These are phyloP conservation scores for Torulaspora indica DNA, from an alignment of 805 yeast species.

Conservation along the genomic window DNA sequence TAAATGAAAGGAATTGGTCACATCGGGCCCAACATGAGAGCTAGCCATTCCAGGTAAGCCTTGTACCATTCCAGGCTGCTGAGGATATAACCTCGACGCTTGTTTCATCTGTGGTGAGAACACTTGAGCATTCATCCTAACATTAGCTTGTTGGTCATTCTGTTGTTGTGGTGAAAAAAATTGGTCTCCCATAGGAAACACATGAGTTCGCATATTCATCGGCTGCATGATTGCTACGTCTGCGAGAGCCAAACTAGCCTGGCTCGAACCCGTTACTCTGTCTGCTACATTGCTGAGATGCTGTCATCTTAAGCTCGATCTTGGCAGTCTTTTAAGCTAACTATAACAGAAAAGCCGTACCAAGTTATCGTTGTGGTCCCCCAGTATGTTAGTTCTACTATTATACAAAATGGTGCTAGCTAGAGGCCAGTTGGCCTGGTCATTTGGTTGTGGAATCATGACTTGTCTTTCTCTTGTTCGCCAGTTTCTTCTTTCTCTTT, in stretches of 20 bases:
- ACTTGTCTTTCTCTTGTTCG: slow-evolving; percentile 6
- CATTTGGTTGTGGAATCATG: not conserved
- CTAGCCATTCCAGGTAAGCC: slow-evolving; percentile 16
- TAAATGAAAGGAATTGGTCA: slow-evolving; percentile 25
- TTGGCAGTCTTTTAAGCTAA: slow-evolving; percentile 1
- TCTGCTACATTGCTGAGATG: not conserved
- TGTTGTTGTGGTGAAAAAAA: slow-evolving; percentile 26
- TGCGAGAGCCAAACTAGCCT: not conserved
- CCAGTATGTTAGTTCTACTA: slow-evolving; percentile 2
- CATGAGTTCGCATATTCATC: slow-evolving; percentile 29
- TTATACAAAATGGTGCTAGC: slow-evolving; percentile 2
- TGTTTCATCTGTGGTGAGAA: slow-evolving; percentile 31
- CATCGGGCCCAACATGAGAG: slow-evolving; percentile 19
- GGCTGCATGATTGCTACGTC: slow-evolving; percentile 21
- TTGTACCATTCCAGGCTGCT: slow-evolving; percentile 21
- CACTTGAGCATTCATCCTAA: slow-evolving; percentile 30
- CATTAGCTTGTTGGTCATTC: slow-evolving; percentile 24
- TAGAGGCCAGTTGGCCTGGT: not conserved
- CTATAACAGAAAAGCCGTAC: slow-evolving; percentile 3
- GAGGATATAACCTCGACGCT: slow-evolving; percentile 23
- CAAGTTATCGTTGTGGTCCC: slow-evolving; percentile 3
- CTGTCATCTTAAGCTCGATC: not conserved
- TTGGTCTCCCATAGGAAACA: slow-evolving; percentile 31
- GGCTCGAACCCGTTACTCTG: not conserved
- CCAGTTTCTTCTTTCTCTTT: slow-evolving; percentile 50